These are phyloP conservation scores for Mycena sp. DNA, from an alignment of 1,284 basidiomycete species.

Conservation along the genomic window DNA sequence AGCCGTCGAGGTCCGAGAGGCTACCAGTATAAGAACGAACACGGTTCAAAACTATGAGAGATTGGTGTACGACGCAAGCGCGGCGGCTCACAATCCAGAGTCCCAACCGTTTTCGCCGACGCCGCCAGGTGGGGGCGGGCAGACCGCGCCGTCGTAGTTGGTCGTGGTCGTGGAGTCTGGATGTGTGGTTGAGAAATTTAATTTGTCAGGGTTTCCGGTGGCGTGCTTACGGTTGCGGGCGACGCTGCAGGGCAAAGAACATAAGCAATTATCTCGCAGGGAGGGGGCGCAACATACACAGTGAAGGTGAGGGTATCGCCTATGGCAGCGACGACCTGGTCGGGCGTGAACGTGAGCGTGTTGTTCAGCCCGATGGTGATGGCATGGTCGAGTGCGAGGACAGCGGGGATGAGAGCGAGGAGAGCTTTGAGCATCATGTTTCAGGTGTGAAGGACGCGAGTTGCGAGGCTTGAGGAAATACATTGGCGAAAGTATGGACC, in stretches of 20 bases:
- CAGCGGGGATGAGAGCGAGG: slow-evolving; percentile 23
- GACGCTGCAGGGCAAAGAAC: not conserved
- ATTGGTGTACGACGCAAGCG: too few relatives aligned
- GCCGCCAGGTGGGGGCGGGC: slow-evolving; percentile 30
- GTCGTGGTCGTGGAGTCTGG: slow-evolving; percentile 32
- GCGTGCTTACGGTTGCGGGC: slow-evolving; percentile 38
- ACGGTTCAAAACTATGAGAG: too few relatives aligned
- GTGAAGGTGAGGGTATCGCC: slow-evolving; percentile 52
- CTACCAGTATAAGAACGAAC: too few relatives aligned
- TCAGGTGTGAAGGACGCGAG: not conserved
- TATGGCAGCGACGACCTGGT: slow-evolving; percentile 45
- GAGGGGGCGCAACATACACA: slow-evolving; percentile 33
- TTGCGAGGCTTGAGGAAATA: not conserved
- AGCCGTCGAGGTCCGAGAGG: slow-evolving; percentile 19
- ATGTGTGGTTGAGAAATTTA: not conserved
- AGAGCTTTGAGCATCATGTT: slow-evolving; percentile 26
- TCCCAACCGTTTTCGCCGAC: slow-evolving; percentile 26
- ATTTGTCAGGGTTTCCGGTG: too few relatives aligned
- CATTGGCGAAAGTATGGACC: not conserved
- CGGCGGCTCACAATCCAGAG: slow-evolving; percentile 30
- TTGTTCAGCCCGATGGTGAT: slow-evolving; percentile 51
- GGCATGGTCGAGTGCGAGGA: slow-evolving; percentile 14
- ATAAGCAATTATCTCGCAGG: not conserved
- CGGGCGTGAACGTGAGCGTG: slow-evolving; percentile 52
- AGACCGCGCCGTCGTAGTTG: slow-evolving; percentile 25